phyloP scores from a whole-genome alignment of 148 eudicot species.

The Vaccinium macrocarpon region DNA sequence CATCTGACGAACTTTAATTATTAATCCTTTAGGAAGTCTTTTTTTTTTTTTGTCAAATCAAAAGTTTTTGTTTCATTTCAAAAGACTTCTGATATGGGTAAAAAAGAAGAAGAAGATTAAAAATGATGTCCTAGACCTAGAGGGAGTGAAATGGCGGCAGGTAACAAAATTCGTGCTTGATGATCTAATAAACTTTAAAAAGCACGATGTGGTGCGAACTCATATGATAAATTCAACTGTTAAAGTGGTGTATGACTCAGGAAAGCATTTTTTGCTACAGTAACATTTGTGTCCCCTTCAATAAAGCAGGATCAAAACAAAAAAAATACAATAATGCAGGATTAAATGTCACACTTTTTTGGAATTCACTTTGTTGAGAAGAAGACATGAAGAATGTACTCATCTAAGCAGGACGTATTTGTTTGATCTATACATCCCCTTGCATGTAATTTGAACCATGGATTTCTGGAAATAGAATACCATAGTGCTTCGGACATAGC shows the following conservation, averaged over 20 bases:
- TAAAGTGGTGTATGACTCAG: not conserved
- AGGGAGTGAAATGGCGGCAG: not conserved
- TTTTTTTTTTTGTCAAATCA: too few species aligned
- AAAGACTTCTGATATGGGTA: too few species aligned
- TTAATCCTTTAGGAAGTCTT: not conserved
- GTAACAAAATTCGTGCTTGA: not conserved
- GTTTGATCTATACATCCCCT: not conserved
- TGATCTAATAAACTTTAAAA: not conserved
- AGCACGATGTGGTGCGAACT: not conserved
- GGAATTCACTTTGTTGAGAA: not conserved
- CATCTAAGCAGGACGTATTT: too few species aligned
- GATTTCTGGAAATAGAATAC: not conserved
- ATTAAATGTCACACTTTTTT: too few species aligned
- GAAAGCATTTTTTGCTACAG: not conserved
- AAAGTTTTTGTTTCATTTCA: too few species aligned
- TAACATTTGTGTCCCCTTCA: not conserved
- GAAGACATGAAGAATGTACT: not conserved
- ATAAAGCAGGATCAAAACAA: not conserved
- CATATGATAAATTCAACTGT: not conserved
- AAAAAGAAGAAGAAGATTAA: not conserved
- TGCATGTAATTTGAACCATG: not conserved
- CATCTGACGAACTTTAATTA: not conserved
- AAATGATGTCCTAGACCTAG: not conserved
- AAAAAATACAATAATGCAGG: too few species aligned
- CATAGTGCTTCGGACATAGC: not conserved